Evolutionary conservation across 306 rosid species (phyloP).

Genomic region (Ochetophila trinervis): DNA sequence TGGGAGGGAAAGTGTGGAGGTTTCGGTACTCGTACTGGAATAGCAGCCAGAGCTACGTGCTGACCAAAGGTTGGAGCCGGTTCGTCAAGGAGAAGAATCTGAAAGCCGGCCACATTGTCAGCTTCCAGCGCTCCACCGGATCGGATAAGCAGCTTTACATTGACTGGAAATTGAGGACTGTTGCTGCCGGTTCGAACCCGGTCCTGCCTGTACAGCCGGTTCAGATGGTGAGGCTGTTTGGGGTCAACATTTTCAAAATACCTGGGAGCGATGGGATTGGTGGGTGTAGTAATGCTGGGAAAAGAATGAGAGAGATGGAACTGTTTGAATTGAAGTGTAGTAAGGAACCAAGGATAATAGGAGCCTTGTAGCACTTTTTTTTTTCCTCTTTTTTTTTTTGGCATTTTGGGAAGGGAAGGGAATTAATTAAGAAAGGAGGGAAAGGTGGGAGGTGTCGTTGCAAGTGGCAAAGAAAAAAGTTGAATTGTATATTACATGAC

Average conservation of each 20-base stretch:
- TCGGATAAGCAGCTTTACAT: constrained; percentile 71
- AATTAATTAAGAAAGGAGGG: background rate
- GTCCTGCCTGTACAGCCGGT: constrained; percentile 48
- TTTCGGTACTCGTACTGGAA: constrained; percentile 97
- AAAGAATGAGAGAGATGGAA: constrained; percentile 65
- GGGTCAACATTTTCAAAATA: constrained; percentile 77
- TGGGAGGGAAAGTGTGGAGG: constrained; percentile 95
- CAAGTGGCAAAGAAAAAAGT: constrained; percentile 43
- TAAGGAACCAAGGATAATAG: constrained; percentile 81
- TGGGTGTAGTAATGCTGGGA: constrained; percentile 49
- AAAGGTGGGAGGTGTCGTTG: constrained; percentile 26
- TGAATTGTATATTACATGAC: constrained; percentile 51
- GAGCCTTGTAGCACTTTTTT: constrained; percentile 63
- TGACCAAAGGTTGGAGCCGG: constrained; percentile 98
- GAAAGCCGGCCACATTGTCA: constrained; percentile 85
- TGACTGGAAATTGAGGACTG: constrained; percentile 54
- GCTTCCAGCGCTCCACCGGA: constrained; percentile 68
- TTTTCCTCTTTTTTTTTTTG: constrained; percentile 4
- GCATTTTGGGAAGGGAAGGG: constrained; percentile 25
- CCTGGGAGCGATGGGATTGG: constrained; percentile 36
- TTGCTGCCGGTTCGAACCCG: constrained; percentile 9
- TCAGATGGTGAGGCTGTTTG: constrained; percentile 77
- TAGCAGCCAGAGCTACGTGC: constrained; percentile 92
- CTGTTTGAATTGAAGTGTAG: constrained; percentile 56
- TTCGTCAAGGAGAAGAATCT: constrained; percentile 89